phyloP scores from a whole-genome alignment of 306 rosid species.

The Astragalus membranaceus region DNA sequence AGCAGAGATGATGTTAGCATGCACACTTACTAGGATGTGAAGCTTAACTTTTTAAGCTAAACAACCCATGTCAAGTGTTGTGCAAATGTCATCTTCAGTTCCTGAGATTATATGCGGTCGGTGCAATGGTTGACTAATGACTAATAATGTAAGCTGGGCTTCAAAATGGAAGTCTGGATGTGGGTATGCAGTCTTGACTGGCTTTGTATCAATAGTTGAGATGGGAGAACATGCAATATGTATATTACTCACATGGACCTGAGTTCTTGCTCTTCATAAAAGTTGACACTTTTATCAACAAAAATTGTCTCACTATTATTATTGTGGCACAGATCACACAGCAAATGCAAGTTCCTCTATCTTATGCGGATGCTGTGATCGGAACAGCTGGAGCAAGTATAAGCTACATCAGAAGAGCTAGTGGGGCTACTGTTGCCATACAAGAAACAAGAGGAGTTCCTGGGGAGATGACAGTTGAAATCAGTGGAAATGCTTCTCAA shows the following conservation, averaged over 20 bases:
- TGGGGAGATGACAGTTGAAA: conserved; percentile 98
- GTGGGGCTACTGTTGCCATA: conserved; percentile 92
- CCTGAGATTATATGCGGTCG: neutral
- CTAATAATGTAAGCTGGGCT: neutral
- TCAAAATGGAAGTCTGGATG: conserved; percentile 5
- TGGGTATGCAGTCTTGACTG: neutral
- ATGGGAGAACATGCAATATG: neutral
- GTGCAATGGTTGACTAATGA: neutral
- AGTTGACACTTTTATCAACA: neutral
- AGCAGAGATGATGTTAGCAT: neutral
- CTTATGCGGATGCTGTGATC: conserved; percentile 94
- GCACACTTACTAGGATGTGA: neutral
- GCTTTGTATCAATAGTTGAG: neutral
- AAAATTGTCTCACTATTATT: conserved; percentile 25
- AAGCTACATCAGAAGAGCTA: conserved; percentile 93
- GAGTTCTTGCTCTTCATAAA: neutral
- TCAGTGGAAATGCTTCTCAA: conserved; percentile 90
- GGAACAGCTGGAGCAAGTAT: conserved; percentile 93
- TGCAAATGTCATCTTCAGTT: neutral
- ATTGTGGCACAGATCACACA: conserved; percentile 73
- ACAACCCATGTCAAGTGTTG: neutral
- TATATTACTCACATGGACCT: neutral
- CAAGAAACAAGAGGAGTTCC: conserved; percentile 98
- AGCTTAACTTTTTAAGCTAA: neutral
- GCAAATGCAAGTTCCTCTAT: conserved; percentile 93